These are phyloP conservation scores for Exophiala bonariae DNA, from an alignment of 2,329 filamentous ascomycete genomes.

Conservation along the genomic window DNA sequence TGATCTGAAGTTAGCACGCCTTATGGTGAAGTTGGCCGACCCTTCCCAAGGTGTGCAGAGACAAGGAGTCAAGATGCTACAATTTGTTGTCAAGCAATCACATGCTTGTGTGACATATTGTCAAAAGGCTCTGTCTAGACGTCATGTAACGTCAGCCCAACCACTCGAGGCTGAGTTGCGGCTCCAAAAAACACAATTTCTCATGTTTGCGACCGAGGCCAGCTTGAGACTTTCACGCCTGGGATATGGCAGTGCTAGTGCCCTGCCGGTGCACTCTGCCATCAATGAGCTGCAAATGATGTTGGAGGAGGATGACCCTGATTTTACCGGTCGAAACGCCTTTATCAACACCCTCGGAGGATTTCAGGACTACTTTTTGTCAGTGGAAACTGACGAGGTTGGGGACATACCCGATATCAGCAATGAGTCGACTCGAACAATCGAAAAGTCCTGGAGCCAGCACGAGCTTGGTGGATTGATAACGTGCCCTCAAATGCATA, in stretches of 20 bases:
- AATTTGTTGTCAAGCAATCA: constrained; percentile 20
- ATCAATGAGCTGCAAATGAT: neutral
- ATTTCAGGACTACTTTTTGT: neutral
- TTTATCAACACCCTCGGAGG: constrained; percentile 2
- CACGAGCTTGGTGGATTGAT: constrained; percentile 11
- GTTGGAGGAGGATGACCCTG: neutral
- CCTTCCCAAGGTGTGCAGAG: constrained; percentile 26
- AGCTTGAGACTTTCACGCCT: too few relatives aligned
- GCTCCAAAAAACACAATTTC: constrained; percentile 26
- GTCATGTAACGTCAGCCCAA: constrained; percentile 13
- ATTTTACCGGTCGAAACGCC: neutral
- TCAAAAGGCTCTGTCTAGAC: constrained; percentile 16
- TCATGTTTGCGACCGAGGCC: constrained; percentile 12
- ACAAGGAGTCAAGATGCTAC: constrained; percentile 22
- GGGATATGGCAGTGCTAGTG: too few relatives aligned
- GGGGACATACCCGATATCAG: constrained; percentile 10
- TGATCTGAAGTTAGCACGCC: constrained; percentile 19
- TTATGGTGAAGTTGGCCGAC: constrained; percentile 21
- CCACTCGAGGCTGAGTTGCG: constrained; percentile 29
- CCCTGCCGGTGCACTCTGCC: too few relatives aligned
- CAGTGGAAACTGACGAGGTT: neutral
- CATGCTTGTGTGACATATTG: constrained; percentile 14
- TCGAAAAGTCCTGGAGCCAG: constrained; percentile 21
- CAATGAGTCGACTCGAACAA: constrained; percentile 2
- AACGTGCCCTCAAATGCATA: constrained; percentile 17